These are phyloP conservation scores for Royoungia palumana DNA, from an alignment of 768 basidiomycete species.

Conservation along the genomic window DNA sequence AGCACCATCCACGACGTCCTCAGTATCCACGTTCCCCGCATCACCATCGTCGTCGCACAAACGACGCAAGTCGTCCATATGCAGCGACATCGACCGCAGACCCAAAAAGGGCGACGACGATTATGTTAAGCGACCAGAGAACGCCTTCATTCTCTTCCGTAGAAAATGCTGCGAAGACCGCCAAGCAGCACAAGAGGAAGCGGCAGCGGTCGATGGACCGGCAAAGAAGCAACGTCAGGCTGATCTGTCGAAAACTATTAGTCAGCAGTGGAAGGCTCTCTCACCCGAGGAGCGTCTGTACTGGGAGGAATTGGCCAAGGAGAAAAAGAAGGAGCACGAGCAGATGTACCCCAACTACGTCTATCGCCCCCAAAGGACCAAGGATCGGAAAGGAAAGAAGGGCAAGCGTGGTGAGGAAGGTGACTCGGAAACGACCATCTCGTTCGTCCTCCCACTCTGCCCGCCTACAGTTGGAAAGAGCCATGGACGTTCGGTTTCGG, in stretches of 20 bases:
- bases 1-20: constrained; percentile 32
- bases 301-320: constrained; percentile 77
- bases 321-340: constrained; percentile 79
- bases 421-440: constrained; percentile 53
- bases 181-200: constrained; percentile 53
- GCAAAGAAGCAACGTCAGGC: constrained; percentile 75
- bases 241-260: constrained; percentile 79
- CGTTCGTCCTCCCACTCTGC: constrained; percentile 39
- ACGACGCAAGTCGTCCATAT: constrained; percentile 51
- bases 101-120: constrained; percentile 71
- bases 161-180: constrained; percentile 75
- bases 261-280: constrained; percentile 75
- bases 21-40: constrained; percentile 31
- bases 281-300: constrained; percentile 60
- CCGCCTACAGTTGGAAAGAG: constrained; percentile 41
- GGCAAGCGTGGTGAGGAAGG: constrained; percentile 38
- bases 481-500: constrained; percentile 47
- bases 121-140: constrained; percentile 81
- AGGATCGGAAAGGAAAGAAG: constrained; percentile 47
- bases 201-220: constrained; percentile 32
- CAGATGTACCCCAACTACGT: constrained; percentile 73
- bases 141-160: constrained; percentile 83
- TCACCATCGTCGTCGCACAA: constrained; percentile 40
- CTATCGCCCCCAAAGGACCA: constrained; percentile 65
- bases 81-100: constrained; percentile 47